Percentiles rank a stretch among this genome's conserved stretches.
Evolutionary conservation across 2,329 filamentous ascomycete genomes (phyloP).

Genomic region (Pleurostoma richardsiae): DNA sequence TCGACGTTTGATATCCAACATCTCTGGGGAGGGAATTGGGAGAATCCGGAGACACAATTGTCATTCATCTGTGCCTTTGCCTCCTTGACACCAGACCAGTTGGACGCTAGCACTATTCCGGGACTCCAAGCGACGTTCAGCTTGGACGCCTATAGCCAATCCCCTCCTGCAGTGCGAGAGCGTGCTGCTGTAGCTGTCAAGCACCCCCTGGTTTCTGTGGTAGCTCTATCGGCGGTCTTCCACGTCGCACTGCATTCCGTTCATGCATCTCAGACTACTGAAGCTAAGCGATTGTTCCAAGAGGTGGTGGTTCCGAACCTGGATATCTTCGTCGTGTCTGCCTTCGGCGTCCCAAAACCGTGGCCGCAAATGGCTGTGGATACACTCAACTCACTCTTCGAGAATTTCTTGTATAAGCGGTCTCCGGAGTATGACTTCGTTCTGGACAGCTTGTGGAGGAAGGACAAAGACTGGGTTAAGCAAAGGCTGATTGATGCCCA

Average conservation of each 20-base stretch:
- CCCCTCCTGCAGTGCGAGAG: slow-evolving; percentile 42
- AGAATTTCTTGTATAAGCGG: slow-evolving; percentile 75
- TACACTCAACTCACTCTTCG: slow-evolving; percentile 71
- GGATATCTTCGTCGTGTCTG: slow-evolving; percentile 73
- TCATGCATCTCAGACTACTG: slow-evolving; percentile 55
- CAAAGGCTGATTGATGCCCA: slow-evolving; percentile 74
- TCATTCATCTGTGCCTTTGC: slow-evolving; percentile 91
- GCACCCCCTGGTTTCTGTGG: slow-evolving; percentile 83
- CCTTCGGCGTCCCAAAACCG: slow-evolving; percentile 70
- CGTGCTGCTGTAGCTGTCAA: slow-evolving; percentile 61
- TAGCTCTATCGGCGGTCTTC: slow-evolving; percentile 69
- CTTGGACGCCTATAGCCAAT: slow-evolving; percentile 47
- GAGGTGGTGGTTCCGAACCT: slow-evolving; percentile 68
- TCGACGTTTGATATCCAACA: slow-evolving; percentile 72
- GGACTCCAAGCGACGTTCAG: slow-evolving; percentile 75
- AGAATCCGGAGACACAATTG: slow-evolving; percentile 78
- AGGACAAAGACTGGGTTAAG: slow-evolving; percentile 83
- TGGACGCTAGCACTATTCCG: slow-evolving; percentile 83
- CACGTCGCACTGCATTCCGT: slow-evolving; percentile 58
- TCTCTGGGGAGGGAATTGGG: slow-evolving; percentile 89
- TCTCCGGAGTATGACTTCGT: slow-evolving; percentile 81
- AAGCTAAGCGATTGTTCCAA: slow-evolving; percentile 62
- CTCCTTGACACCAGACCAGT: slow-evolving; percentile 65
- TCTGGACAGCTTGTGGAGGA: slow-evolving; percentile 85
- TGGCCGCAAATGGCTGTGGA: slow-evolving; percentile 73